Percentiles rank a stretch among this genome's conserved stretches.
phyloP scores from a whole-genome alignment of 805 yeast genomes.

The Zygotorulaspora sp. region DNA sequence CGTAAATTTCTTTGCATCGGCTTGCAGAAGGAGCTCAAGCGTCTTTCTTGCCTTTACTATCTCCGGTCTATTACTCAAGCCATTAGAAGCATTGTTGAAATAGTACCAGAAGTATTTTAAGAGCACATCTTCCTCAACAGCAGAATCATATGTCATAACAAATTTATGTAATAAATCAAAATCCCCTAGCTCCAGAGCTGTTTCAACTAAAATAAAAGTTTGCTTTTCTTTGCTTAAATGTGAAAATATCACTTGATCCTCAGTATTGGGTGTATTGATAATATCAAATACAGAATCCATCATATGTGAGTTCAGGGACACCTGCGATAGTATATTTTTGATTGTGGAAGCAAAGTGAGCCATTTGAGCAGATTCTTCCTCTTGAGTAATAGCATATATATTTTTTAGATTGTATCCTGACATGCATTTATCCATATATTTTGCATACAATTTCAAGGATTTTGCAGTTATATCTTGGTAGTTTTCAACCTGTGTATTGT shows the following conservation, averaged over 20 bases:
- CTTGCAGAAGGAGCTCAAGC: slow-evolving; percentile 18
- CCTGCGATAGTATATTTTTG: slow-evolving; percentile 1
- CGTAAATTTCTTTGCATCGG: slow-evolving; percentile 12
- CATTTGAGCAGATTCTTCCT: slow-evolving; percentile 22
- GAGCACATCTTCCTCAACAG: slow-evolving; percentile 18
- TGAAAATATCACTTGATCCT: slow-evolving; percentile 15
- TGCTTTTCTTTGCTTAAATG: slow-evolving; percentile 14
- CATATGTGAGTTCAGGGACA: not conserved
- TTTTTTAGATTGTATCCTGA: slow-evolving; percentile 19
- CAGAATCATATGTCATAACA: slow-evolving; percentile 9
- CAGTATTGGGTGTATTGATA: slow-evolving; percentile 5
- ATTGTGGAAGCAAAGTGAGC: slow-evolving; percentile 23
- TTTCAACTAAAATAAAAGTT: slow-evolving; percentile 23
- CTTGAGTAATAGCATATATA: slow-evolving; percentile 20
- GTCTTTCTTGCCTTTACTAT: slow-evolving; percentile 37
- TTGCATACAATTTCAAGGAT: slow-evolving; percentile 15
- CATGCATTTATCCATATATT: slow-evolving; percentile 14
- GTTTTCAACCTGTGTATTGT: slow-evolving; percentile 5
- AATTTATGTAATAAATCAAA: slow-evolving; percentile 27
- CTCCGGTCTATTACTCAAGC: slow-evolving; percentile 38
- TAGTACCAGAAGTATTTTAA: slow-evolving; percentile 40
- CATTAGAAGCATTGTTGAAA: slow-evolving; percentile 42
- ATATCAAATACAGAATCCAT: slow-evolving; percentile 5
- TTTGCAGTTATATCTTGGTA: slow-evolving; percentile 8
- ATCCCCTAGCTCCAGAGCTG: slow-evolving; percentile 29